Percentiles rank a stretch among this genome's conserved stretches.
These are phyloP conservation scores for Plasmodium knowlesi DNA, from an alignment of 169 alveolate species.

Conservation along the genomic window DNA sequence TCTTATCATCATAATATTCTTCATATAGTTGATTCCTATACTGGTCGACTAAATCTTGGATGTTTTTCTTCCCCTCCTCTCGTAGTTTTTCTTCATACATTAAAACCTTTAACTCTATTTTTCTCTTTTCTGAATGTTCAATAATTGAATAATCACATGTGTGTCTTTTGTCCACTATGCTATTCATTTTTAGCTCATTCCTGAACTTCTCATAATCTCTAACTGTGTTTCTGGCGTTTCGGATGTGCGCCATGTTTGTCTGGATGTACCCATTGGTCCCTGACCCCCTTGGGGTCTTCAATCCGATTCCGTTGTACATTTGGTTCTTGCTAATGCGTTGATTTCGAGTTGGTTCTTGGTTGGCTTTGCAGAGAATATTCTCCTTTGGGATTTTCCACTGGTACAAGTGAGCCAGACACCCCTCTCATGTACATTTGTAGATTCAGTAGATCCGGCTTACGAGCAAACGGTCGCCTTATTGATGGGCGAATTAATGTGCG, in stretches of 20 bases:
- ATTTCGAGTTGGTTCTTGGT: background rate
- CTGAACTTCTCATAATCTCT: slow-evolving; percentile 67
- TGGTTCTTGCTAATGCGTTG: background rate
- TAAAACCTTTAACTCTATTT: slow-evolving; percentile 62
- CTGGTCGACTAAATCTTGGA: slow-evolving; percentile 42
- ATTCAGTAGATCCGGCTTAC: background rate
- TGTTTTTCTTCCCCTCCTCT: slow-evolving; percentile 38
- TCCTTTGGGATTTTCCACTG: background rate
- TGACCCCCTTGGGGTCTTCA: slow-evolving; percentile 87
- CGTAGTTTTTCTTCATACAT: slow-evolving; percentile 60
- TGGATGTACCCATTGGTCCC: slow-evolving; percentile 88
- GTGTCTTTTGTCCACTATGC: slow-evolving; percentile 46
- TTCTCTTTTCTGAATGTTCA: slow-evolving; percentile 74
- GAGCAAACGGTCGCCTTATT: background rate
- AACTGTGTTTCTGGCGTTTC: slow-evolving; percentile 54
- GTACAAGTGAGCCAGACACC: background rate
- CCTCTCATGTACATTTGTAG: background rate
- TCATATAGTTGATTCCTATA: slow-evolving; percentile 68
- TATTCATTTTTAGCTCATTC: slow-evolving; percentile 50
- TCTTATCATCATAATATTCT: slow-evolving; percentile 67
- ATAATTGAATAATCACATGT: slow-evolving; percentile 74
- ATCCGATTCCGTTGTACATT: slow-evolving; percentile 85
- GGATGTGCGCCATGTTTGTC: slow-evolving; percentile 80
- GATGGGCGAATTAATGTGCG: background rate
- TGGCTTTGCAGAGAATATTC: background rate